Evolutionary conservation across 2,329 filamentous ascomycete species (phyloP).

Genomic region (Chrysoporthe deuterocubensis): DNA sequence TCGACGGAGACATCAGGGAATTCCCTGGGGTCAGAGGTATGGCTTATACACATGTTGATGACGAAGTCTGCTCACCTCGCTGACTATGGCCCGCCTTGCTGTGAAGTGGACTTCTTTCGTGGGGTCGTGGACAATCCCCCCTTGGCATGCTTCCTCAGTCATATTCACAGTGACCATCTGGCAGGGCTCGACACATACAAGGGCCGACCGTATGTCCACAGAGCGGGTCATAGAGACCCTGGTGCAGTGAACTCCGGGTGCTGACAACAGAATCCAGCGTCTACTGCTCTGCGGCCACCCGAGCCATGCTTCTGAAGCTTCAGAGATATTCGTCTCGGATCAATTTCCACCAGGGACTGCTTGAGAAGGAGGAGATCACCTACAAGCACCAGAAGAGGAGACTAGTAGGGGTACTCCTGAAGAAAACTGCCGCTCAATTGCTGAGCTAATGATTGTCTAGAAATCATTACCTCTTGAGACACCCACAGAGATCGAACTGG

Average conservation of each 20-base stretch:
- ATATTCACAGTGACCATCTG: constrained; percentile 91
- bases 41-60: background rate
- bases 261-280: constrained; percentile 50
- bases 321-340: constrained; percentile 80
- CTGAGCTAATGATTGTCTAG: constrained; percentile 40
- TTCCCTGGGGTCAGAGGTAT: constrained; percentile 77
- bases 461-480: constrained; percentile 84
- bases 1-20: constrained; percentile 72
- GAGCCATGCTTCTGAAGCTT: constrained; percentile 77
- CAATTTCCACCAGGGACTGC: constrained; percentile 77
- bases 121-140: constrained; percentile 56
- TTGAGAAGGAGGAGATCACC: constrained; percentile 74
- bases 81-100: constrained; percentile 1
- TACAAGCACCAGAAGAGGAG: constrained; percentile 77
- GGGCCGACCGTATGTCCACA: constrained; percentile 17
- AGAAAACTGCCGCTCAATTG: background rate
- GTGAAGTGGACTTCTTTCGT: constrained; percentile 80
- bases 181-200: constrained; percentile 70
- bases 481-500: constrained; percentile 75
- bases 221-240: constrained; percentile 40
- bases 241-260: constrained; percentile 49
- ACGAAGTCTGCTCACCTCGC: background rate
- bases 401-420: constrained; percentile 50
- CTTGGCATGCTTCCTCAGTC: constrained; percentile 85
- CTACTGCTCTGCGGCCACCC: constrained; percentile 86